Evolutionary conservation across 2,329 filamentous ascomycete species (phyloP), one percentile per base, ranked within the genome.

Genomic region (Trematosphaeria pertusa): DNA sequence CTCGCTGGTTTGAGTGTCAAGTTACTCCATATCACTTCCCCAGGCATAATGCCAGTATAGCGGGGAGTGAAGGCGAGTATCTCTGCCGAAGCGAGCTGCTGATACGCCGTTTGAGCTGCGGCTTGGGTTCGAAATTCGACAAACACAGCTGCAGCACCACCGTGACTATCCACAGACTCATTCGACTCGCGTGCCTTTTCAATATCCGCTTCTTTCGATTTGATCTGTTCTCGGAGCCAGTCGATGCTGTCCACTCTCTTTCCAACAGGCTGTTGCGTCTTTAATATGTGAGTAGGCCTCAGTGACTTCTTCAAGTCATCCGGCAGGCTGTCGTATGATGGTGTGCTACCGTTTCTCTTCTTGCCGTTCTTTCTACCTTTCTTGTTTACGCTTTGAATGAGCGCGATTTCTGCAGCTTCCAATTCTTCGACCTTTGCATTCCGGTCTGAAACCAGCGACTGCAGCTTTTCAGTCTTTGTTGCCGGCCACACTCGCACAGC

Each of bases 211-310:
- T 87, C 86, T 34, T 95, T 82, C 37, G 85, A 85, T 54, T 87
- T 83, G 41, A 97, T 83, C 70, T 95, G 88, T 1, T 80, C 78
- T 40, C 94, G 88, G 54, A 86, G 88, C 88, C 89, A 97, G 52
- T 93, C 85, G 70, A 99, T 97, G 0, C 91, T 94, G 73, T 99
- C 94, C 12, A 97, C 92, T 71, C 96, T 94, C 67, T 91, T 87
- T 58, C 91, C 89, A 56, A 92, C 82, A 17, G 94, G 56, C 15
- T 64, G 53, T n/a, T n/a, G n/a, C 4, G 62, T 66, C 34, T 69
- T 70, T 19, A 70, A 48, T 9, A 59, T 58, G 38, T 73, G 69
- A 1, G 66, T 73, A 4, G 72, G 72, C 5, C 72, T 55, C 10
- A 46, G 81, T 81, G 54, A 87, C 87, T 46, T 87, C 84, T 72